A percentile compares a stretch with the other conserved stretches of the same genome.
Conservation (phyloP, 441 rosid genomes). For the Isatis lusitanica region DNA sequence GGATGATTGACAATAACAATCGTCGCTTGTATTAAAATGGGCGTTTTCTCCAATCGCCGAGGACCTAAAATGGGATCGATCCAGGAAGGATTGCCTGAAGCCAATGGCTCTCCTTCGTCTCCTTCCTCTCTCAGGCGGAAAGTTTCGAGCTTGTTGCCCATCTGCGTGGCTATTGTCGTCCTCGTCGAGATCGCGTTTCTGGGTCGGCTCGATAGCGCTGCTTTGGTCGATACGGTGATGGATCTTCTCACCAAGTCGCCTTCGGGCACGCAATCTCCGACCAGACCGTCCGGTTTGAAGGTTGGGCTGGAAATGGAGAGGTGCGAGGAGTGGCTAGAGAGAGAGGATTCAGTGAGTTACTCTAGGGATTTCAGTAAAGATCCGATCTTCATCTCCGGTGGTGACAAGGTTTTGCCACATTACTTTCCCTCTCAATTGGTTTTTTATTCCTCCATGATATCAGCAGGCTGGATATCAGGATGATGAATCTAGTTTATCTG, state of each 20-base stretch:
- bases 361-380: slow-evolving; percentile 67
- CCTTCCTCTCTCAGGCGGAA: slow-evolving; percentile 47
- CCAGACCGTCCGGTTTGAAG: slow-evolving; percentile 5
- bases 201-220: slow-evolving; percentile 74
- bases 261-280: not conserved
- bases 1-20: not conserved
- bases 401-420: slow-evolving; percentile 40
- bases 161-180: slow-evolving; percentile 63
- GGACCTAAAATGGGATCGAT: slow-evolving; percentile 42
- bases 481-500: not conserved
- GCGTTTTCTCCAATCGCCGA: slow-evolving; percentile 49
- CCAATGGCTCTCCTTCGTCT: slow-evolving; percentile 38
- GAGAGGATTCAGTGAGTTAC: slow-evolving; percentile 58
- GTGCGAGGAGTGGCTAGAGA: slow-evolving; percentile 82
- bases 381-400: slow-evolving; percentile 63
- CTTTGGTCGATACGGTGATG: slow-evolving; percentile 55
- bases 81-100: slow-evolving; percentile 41
- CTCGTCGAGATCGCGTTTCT: slow-evolving; percentile 69
- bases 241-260: slow-evolving; percentile 36
- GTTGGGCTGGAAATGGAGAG: slow-evolving; percentile 35
- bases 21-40: slow-evolving; percentile 40
- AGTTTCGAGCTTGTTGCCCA: slow-evolving; percentile 58
- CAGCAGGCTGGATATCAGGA: no score
- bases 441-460: not conserved
- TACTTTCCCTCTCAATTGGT: not conserved